Evolutionary conservation across 192 early-diverging fungal species (phyloP), one percentile per base, ranked within the genome.

Genomic region (Backusella westeae): DNA sequence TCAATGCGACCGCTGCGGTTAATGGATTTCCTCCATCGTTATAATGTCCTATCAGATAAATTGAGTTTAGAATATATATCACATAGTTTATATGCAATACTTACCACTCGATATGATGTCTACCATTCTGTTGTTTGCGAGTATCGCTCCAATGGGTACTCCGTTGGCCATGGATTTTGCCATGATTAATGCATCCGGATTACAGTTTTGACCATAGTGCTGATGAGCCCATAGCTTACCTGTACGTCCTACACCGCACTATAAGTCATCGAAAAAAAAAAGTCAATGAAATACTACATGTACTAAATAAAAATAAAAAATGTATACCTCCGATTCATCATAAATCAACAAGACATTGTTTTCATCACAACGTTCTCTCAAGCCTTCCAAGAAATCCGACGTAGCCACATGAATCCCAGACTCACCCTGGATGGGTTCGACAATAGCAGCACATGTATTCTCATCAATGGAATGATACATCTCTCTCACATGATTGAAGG

Each of bases 131-230:
- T 89, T 81, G 69, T 87, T 88, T 70, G 93, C 85, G 72, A 97
- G 76, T 70, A 93, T 89, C 15, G 96, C 95, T 67, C 97, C 97
- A 72, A 98, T 95, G 1, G 97, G 97, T 34, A 97, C 82, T 52
- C 97, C 97, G 81, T 97, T 97, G 34, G 95, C 97, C 59, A 98
- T 87, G n/a, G 96, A 95, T 83, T 98, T 98, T 71, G 97, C 97
- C 84, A 96, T 87, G 6, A 96, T 96, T 52, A 98, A 65, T 42
- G 96, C 91, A 79, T 98, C 97, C 7, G 97, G 97, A 41, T 80
- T 85, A 77, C 88, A 89, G 69, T 89, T 85, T 52, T 82, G 79
- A 23, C 84, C 85, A 42, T 88, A 93, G 77, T 86, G 52, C 66
- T 93, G 88, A 84, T 95, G 93, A 14, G 90, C 95, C 89, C 91